These are phyloP conservation scores for Choricystis sp. DNA, from an alignment of 139 green algal genomes.

Conservation along the genomic window DNA sequence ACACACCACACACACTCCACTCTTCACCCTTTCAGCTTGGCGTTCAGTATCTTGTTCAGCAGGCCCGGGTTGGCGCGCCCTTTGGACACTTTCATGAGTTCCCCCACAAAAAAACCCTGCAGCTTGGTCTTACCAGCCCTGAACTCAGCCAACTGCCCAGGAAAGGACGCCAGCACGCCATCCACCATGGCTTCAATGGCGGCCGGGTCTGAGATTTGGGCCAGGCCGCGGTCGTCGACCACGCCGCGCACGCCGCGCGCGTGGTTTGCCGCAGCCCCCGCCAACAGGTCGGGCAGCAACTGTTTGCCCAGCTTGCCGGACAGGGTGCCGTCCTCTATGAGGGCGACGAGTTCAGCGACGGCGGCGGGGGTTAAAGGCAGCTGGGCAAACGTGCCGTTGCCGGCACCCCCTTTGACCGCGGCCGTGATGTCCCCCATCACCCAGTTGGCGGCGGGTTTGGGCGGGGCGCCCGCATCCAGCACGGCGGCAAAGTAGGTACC, in stretches of 20 bases:
- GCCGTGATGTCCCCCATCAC: constrained; percentile 83
- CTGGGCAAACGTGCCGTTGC: too few species aligned
- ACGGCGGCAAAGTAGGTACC: constrained; percentile 58
- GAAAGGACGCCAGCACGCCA: constrained; percentile 55
- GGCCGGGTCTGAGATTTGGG: constrained; percentile 71
- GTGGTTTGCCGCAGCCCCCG: constrained; percentile 20
- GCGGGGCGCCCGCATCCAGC: constrained; percentile 37
- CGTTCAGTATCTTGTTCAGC: constrained; percentile 57
- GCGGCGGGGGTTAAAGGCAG: constrained; percentile 30
- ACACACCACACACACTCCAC: not conserved
- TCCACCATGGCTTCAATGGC: constrained; percentile 65
- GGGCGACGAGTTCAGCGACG: constrained; percentile 74
- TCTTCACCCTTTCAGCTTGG: constrained; percentile 25
- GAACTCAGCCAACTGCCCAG: constrained; percentile 69
- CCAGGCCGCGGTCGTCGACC: constrained; percentile 47
- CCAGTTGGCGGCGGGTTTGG: constrained; percentile 87
- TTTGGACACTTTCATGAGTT: constrained; percentile 73
- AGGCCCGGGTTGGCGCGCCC: constrained; percentile 59
- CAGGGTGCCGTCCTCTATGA: constrained; percentile 80
- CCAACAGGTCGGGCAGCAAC: constrained; percentile 62
- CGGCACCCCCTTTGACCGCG: not conserved
- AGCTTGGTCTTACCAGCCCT: constrained; percentile 70
- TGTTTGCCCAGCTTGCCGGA: constrained; percentile 97
- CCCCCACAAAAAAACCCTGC: constrained; percentile 68
- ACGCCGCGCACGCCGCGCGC: constrained; percentile 19